These are phyloP conservation scores for Parastagonospora avenae DNA, from an alignment of 2,329 filamentous ascomycete species.

Conservation along the genomic window DNA sequence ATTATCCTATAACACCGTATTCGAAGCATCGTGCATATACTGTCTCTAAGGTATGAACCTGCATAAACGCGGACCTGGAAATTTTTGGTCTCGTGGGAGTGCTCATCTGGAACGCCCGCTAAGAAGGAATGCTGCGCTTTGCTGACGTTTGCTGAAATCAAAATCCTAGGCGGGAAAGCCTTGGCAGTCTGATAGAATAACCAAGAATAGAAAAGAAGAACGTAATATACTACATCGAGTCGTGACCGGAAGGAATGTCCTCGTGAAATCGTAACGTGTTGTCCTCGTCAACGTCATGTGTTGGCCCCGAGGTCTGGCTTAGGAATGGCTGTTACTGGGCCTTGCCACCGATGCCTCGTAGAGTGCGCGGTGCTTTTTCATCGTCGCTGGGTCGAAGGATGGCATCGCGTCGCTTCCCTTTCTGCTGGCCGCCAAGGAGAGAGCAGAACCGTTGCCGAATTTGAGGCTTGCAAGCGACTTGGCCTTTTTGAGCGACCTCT, in stretches of 20 bases:
- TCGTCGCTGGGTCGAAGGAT: slow-evolving; percentile 40
- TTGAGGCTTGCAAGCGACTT: slow-evolving; percentile 41
- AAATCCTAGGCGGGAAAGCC: not conserved
- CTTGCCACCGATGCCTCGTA: slow-evolving; percentile 39
- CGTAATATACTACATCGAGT: slow-evolving; percentile 14
- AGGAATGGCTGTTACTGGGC: slow-evolving; percentile 7
- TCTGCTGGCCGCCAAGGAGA: slow-evolving; percentile 34
- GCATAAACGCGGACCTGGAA: slow-evolving; percentile 15
- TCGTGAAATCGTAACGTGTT: slow-evolving; percentile 27
- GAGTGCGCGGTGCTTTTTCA: slow-evolving; percentile 43
- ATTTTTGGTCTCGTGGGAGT: slow-evolving; percentile 36
- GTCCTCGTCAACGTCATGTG: slow-evolving; percentile 4
- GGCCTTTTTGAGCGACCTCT: slow-evolving; percentile 44
- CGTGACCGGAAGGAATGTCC: slow-evolving; percentile 14
- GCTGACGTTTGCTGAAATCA: not conserved
- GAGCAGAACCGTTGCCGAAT: slow-evolving; percentile 36
- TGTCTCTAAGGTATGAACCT: slow-evolving; percentile 29
- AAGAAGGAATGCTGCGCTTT: slow-evolving; percentile 7
- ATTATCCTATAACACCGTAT: slow-evolving; percentile 25
- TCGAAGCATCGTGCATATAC: slow-evolving; percentile 15
- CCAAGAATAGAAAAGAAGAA: too few species aligned
- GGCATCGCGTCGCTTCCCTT: slow-evolving; percentile 41
- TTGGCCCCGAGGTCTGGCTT: slow-evolving; percentile 1
- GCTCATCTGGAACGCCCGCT: slow-evolving; percentile 35
- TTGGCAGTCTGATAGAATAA: slow-evolving; percentile 7